Base-by-base conservation (phyloP, 2,329 filamentous ascomycete species). In the Drechslerella dactyloides region DNA sequence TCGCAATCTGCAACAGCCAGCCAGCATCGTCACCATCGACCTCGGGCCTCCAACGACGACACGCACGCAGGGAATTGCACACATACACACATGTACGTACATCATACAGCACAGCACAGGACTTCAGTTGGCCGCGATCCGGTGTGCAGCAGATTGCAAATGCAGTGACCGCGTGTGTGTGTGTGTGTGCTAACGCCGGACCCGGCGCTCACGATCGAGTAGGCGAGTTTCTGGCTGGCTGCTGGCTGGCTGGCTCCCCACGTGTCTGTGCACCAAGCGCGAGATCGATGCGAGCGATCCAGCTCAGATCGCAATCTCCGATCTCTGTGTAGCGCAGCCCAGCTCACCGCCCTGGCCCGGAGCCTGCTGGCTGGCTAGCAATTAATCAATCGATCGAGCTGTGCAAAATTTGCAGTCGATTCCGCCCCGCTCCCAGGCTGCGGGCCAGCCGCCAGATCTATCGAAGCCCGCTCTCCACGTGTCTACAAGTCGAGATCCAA, bases 201-300 rank as follows among this genome's bases (percentile, higher is more conserved):
- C 13, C 37, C 5, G n/a, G 37, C n/a, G 5, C n/a, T 42, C 37
- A 4, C 4, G 37, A 8, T 48, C 44, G 5, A 21, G 44, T 48
- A 48, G 44, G 44, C 44, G 44, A 48, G 44, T 60, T n/a, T n/a
- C n/a, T n/a, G n/a, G n/a, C n/a, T n/a, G n/a, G n/a, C n/a, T n/a
- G n/a, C n/a, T n/a, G n/a, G n/a, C n/a, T n/a, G 50, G 23, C 15
- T 30, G 33, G 40, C 44, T 52, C 54, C 30, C 64, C 64, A 69
- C 64, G 64, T 69, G 59, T 61, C 46, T 63, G 65, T 63, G 66
- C 54, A 37, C 50, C 21, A 42, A 56, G 19, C 35, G 64, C 60
- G 59, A 65, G 60, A 72, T 72, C 68, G 60, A 53, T 72, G 60
- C 13, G 60, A 59, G 23, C 66, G 66, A 72, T 72, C 60, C 57